Evolutionary conservation across 2,329 filamentous ascomycete species (phyloP).

Genomic region (Colletotrichum gloeosporioides): DNA sequence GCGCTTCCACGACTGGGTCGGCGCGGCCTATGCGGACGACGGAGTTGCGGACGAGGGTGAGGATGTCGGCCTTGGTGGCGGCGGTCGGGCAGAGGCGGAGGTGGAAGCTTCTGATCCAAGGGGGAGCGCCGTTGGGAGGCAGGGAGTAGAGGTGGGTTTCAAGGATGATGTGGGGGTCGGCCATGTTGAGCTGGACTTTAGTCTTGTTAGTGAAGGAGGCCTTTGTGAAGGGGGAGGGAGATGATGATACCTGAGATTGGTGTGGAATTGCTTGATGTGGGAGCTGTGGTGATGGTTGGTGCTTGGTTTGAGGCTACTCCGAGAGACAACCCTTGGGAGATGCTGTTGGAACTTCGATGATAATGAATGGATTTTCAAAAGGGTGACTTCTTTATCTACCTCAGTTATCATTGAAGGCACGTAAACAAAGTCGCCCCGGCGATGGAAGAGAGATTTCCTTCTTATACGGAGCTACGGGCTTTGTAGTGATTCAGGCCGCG

Average conservation of each 20-base stretch:
- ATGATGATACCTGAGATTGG: not conserved
- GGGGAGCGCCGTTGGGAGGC: not conserved
- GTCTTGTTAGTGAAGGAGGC: not conserved
- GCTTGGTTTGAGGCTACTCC: not conserved
- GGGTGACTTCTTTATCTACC: not conserved
- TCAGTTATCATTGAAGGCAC: not conserved
- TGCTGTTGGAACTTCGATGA: not conserved
- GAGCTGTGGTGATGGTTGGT: not conserved
- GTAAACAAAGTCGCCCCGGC: not conserved
- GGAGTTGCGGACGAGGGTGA: not conserved
- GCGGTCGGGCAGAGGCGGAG: not conserved
- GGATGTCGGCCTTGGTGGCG: conserved; percentile 1
- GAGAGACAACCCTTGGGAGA: not conserved
- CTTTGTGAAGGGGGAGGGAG: not conserved
- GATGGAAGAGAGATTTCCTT: not conserved
- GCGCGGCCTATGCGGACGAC: not conserved
- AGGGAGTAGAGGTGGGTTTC: conserved; percentile 11
- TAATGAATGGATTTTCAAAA: not conserved
- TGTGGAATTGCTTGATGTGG: not conserved
- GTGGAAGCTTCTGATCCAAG: not conserved
- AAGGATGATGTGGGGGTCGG: not conserved
- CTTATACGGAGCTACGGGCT: too few species aligned
- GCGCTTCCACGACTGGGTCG: conserved; percentile 5
- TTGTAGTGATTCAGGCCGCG: not conserved
- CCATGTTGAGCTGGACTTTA: not conserved